phyloP scores from a whole-genome alignment of 2,329 filamentous ascomycete genomes.

The Cladosporium sp. region DNA sequence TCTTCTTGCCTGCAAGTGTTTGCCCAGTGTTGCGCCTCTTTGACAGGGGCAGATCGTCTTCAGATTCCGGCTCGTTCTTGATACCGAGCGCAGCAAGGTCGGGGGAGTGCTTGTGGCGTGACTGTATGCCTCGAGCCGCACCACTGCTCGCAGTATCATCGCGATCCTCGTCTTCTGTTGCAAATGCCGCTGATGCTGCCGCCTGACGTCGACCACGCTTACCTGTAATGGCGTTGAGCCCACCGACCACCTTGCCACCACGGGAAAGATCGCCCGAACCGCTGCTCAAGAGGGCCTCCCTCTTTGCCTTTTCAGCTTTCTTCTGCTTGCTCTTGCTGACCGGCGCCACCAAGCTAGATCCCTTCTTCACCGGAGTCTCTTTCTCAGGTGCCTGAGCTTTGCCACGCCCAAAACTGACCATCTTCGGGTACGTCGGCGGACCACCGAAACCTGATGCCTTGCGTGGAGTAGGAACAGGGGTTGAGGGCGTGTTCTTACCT shows the following conservation, averaged over 20 bases:
- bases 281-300: neutral
- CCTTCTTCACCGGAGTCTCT: neutral
- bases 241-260: neutral
- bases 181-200: neutral
- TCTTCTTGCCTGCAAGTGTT: neutral
- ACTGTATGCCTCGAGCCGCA: neutral
- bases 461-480: neutral
- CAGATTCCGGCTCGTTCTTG: constrained; percentile 1
- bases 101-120: neutral
- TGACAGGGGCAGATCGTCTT: neutral
- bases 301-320: constrained; percentile 1
- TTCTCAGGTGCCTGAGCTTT: neutral
- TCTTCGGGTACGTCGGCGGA: neutral
- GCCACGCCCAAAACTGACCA: neutral
- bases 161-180: neutral
- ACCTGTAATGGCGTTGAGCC: neutral
- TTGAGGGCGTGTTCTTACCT: neutral
- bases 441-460: neutral
- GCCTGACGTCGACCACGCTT: neutral
- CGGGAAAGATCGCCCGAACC: neutral
- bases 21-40: neutral
- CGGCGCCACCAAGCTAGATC: neutral
- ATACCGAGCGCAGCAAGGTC: neutral
- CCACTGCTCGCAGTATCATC: neutral
- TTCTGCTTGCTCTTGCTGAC: constrained; percentile 13